A percentile compares a stretch with the other conserved stretches of the same genome.
Conservation (phyloP, 208 protist species). For the Naegleria gruberi region DNA sequence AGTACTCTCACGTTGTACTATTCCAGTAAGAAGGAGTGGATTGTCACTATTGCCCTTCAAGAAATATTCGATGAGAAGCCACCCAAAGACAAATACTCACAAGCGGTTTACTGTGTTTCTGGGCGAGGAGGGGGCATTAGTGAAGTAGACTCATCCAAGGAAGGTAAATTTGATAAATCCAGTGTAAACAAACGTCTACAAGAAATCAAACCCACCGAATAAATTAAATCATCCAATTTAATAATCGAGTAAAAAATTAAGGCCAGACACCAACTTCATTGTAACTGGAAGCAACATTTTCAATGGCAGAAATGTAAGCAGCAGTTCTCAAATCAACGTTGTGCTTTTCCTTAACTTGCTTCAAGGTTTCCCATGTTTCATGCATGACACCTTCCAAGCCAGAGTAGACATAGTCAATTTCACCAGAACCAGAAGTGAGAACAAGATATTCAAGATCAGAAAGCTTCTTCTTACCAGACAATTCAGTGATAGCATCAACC, state of each 20-base stretch:
- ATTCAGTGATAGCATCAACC: background rate
- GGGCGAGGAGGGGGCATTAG: too few relatives aligned
- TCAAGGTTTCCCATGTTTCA: conserved; percentile 47
- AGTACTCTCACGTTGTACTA: too few relatives aligned
- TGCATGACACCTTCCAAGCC: conserved; percentile 70
- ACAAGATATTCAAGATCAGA: conserved; percentile 26
- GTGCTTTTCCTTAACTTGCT: conserved; percentile 39
- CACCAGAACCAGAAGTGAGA: conserved; percentile 51
- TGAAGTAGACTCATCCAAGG: too few relatives aligned
- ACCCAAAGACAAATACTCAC: too few relatives aligned
- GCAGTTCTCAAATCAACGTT: conserved; percentile 34
- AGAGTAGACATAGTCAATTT: conserved; percentile 60
- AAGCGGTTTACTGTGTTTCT: too few relatives aligned
- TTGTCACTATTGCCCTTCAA: too few relatives aligned
- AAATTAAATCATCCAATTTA: too few relatives aligned
- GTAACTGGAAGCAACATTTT: conserved; percentile 16
- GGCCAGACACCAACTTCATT: conserved; percentile 22
- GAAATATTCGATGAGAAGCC: too few relatives aligned
- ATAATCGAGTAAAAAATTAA: background rate
- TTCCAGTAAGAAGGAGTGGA: too few relatives aligned
- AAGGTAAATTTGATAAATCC: too few relatives aligned
- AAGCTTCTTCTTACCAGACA: conserved; percentile 15
- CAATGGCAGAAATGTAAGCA: conserved; percentile 28
- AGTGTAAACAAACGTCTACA: too few relatives aligned
- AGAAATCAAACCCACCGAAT: too few relatives aligned